phyloP scores from a whole-genome alignment of 257 asterid genomes.

The Capsicum chinense region DNA sequence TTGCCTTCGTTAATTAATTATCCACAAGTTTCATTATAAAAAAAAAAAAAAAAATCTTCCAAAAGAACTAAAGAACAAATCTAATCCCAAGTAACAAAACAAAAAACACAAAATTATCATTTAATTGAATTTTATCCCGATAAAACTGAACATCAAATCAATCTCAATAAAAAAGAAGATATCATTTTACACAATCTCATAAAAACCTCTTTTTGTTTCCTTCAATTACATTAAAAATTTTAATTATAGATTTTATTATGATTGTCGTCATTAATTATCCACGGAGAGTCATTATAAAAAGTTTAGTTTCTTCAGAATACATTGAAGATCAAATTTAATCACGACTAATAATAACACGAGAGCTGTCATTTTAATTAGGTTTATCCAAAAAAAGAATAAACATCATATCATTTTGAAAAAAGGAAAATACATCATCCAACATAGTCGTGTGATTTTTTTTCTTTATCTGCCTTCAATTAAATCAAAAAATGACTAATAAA shows the following conservation, averaged over 20 bases:
- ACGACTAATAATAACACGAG: too few species aligned
- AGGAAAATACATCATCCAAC: too few species aligned
- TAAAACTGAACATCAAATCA: not conserved
- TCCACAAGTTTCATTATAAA: too few species aligned
- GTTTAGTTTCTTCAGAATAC: not conserved
- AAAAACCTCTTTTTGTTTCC: not conserved
- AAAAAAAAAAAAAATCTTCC: too few species aligned
- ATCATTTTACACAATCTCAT: not conserved
- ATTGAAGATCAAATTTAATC: too few species aligned
- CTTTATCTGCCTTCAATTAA: too few species aligned
- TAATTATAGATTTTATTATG: not conserved
- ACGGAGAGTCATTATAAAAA: not conserved
- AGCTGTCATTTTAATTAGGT: too few species aligned
- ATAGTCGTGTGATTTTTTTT: too few species aligned
- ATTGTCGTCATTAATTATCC: not conserved
- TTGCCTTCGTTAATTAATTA: not conserved
- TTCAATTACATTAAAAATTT: not conserved
- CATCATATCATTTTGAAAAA: too few species aligned
- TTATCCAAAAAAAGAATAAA: too few species aligned
- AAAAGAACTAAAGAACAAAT: not conserved
- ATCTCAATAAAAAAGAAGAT: not conserved
- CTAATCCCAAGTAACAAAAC: not conserved
- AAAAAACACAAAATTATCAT: not conserved
- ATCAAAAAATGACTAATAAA: too few species aligned
- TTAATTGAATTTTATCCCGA: not conserved